These are phyloP conservation scores for Ascochyta pisi DNA, from an alignment of 2,329 filamentous ascomycete species.

Conservation along the genomic window DNA sequence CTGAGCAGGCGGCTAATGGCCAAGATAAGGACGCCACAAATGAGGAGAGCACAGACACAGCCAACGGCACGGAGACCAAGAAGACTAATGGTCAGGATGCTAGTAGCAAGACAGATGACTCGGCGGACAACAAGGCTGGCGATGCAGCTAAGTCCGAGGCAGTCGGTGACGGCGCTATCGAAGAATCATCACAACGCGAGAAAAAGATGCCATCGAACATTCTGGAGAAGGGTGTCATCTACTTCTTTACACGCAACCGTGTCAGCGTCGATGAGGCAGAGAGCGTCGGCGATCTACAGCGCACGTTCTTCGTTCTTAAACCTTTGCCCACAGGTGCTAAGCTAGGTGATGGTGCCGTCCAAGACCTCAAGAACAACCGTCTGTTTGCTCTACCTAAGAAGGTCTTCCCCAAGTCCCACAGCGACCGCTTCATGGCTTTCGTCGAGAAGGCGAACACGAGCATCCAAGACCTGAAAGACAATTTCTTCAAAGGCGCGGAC, in stretches of 20 bases:
- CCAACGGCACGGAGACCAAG: constrained; percentile 10
- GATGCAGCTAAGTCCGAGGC: constrained; percentile 12
- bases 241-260: constrained; percentile 85
- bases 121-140: constrained; percentile 32
- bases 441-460: constrained; percentile 75
- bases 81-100: constrained; percentile 36
- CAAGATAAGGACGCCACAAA: constrained; percentile 1
- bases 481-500: constrained; percentile 70
- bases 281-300: constrained; percentile 73
- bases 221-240: constrained; percentile 86
- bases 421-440: constrained; percentile 79
- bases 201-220: constrained; percentile 65
- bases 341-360: constrained; percentile 65
- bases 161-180: constrained; percentile 49
- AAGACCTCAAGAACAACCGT: constrained; percentile 68
- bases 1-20: constrained; percentile 26
- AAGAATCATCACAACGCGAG: constrained; percentile 59
- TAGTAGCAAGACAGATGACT: constrained; percentile 23
- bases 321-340: constrained; percentile 75
- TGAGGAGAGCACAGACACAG: background rate
- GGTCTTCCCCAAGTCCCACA: constrained; percentile 71
- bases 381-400: constrained; percentile 86
- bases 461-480: constrained; percentile 73
- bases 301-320: constrained; percentile 79
- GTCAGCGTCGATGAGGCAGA: constrained; percentile 76